phyloP scores from a whole-genome alignment of 495 filamentous ascomycete genomes.

The Letharia lupina region DNA sequence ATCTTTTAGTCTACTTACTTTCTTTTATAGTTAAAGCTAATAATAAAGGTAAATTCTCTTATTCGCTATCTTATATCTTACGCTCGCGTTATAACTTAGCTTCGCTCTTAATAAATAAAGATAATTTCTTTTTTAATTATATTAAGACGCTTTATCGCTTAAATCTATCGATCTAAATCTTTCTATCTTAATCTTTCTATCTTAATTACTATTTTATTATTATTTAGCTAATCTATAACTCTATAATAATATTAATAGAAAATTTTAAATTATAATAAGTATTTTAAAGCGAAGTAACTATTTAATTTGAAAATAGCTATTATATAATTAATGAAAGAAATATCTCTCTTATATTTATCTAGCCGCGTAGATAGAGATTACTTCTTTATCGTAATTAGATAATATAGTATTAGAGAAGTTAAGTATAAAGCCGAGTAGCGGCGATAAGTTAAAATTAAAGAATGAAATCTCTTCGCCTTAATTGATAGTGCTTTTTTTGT shows the following conservation, averaged over 20 bases:
- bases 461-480: background rate
- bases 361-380: background rate
- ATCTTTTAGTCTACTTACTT: background rate
- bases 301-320: background rate
- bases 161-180: background rate
- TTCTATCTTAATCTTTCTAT: background rate
- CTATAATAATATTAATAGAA: background rate
- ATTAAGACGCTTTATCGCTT: constrained; percentile 7
- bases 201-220: background rate
- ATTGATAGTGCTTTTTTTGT: background rate
- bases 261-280: constrained; percentile 1
- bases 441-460: background rate
- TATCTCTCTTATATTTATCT: background rate
- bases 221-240: constrained; percentile 4
- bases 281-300: constrained; percentile 2
- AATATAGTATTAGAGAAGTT: background rate
- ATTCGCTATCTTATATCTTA: background rate
- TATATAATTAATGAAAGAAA: background rate
- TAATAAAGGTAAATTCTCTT: background rate
- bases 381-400: background rate
- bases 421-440: background rate
- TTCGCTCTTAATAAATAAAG: background rate
- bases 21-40: background rate
- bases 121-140: constrained; percentile 2
- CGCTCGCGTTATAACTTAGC: constrained; percentile 1